A percentile compares a stretch with the other conserved stretches of the same genome.
These are phyloP conservation scores for Fusarium duplospermum DNA, from an alignment of 2,329 filamentous ascomycete genomes.

Conservation along the genomic window DNA sequence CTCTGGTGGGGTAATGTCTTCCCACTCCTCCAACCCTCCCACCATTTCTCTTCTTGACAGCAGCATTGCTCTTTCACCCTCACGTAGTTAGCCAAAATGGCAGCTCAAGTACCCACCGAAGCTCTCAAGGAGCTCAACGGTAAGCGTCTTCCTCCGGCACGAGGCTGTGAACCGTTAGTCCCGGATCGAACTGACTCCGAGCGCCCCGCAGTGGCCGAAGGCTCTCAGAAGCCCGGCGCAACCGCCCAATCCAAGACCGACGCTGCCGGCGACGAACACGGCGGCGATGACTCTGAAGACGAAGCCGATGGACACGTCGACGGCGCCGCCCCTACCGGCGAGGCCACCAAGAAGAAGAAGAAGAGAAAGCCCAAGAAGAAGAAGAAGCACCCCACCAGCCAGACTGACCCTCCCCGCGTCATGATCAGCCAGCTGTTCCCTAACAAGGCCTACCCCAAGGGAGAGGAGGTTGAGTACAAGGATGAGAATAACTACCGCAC, in stretches of 20 bases:
- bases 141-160: conserved; percentile 31
- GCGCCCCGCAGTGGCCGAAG: conserved; percentile 53
- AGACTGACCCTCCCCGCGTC: conserved; percentile 80
- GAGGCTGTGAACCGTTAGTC: not conserved
- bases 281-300: conserved; percentile 65
- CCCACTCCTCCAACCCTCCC: conserved; percentile 31
- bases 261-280: conserved; percentile 56
- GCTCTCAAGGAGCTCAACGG: conserved; percentile 59
- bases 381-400: conserved; percentile 80
- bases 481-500: conserved; percentile 83
- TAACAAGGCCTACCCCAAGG: conserved; percentile 77
- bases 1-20: conserved; percentile 42
- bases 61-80: conserved; percentile 24
- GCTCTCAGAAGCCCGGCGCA: conserved; percentile 54
- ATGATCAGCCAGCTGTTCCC: conserved; percentile 79
- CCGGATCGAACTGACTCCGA: conserved; percentile 11
- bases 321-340: conserved; percentile 53
- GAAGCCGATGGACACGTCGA: conserved; percentile 57
- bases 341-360: conserved; percentile 59
- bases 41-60: conserved; percentile 38
- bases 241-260: conserved; percentile 54
- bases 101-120: conserved; percentile 56
- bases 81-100: conserved; percentile 51
- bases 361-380: conserved; percentile 89
- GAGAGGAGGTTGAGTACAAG: conserved; percentile 81